A percentile compares a stretch with the other conserved stretches of the same genome.
Evolutionary conservation across 441 rosid genomes (phyloP).

Genomic region (Populus trichocarpa): DNA sequence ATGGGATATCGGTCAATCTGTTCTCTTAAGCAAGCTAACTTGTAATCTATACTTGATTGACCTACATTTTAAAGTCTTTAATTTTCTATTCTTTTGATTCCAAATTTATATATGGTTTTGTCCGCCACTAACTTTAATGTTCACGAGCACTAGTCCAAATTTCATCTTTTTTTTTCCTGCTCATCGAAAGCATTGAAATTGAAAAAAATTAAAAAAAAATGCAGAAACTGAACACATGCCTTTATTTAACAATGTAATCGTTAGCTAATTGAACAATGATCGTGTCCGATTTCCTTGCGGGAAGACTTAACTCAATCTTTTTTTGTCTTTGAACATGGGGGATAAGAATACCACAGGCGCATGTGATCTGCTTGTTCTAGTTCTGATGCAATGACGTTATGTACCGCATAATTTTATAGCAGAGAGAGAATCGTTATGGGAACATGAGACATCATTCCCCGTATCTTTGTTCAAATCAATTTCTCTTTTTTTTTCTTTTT

Average conservation of each 20-base stretch:
- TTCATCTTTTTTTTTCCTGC: background rate
- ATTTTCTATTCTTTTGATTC: background rate
- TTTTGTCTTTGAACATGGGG: background rate
- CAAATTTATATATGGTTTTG: background rate
- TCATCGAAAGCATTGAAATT: background rate
- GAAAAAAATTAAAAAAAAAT: background rate
- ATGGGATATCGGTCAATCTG: conserved; percentile 6
- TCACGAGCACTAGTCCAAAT: background rate
- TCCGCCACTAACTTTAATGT: background rate
- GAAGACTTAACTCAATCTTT: too few relatives aligned
- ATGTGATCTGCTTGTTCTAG: conserved; percentile 13
- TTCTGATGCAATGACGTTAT: background rate
- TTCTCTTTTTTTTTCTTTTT: background rate
- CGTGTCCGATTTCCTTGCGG: background rate
- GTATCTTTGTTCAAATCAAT: conserved; percentile 16
- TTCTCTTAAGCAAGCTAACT: background rate
- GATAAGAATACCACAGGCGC: conserved; percentile 18
- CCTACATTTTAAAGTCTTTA: background rate
- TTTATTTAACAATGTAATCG: background rate
- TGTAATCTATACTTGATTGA: conserved; percentile 1
- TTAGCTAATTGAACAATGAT: background rate
- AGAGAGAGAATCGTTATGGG: conserved; percentile 2
- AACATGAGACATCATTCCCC: conserved; percentile 21
- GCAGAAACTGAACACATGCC: background rate
- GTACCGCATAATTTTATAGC: background rate